These are phyloP conservation scores for Hymenoscyphus albidus DNA, from an alignment of 2,329 filamentous ascomycete species.

Conservation along the genomic window DNA sequence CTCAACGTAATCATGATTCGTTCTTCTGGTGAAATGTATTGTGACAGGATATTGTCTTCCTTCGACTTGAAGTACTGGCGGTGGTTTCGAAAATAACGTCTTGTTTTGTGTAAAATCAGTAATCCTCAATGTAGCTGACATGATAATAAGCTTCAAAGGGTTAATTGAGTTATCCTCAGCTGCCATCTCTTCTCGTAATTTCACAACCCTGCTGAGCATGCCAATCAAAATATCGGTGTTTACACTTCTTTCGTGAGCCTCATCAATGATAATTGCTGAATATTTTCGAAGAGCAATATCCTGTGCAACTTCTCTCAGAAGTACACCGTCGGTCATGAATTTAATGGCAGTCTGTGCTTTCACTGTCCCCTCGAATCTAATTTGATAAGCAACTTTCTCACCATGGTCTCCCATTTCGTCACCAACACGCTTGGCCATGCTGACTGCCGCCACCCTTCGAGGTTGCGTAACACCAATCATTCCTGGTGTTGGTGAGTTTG, in stretches of 20 bases:
- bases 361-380: slow-evolving; percentile 86
- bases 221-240: slow-evolving; percentile 98
- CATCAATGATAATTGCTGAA: slow-evolving; percentile 90
- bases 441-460: slow-evolving; percentile 88
- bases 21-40: slow-evolving; percentile 80
- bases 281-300: slow-evolving; percentile 88
- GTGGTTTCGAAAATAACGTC: slow-evolving; percentile 70
- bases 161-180: slow-evolving; percentile 66
- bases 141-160: slow-evolving; percentile 90
- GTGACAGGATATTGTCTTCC: slow-evolving; percentile 90
- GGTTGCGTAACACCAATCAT: slow-evolving; percentile 96
- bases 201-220: slow-evolving; percentile 90
- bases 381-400: slow-evolving; percentile 83
- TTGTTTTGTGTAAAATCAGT: slow-evolving; percentile 86
- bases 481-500: slow-evolving; percentile 74
- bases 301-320: slow-evolving; percentile 84
- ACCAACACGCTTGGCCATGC: slow-evolving; percentile 89
- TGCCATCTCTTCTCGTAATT: slow-evolving; percentile 71
- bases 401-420: slow-evolving; percentile 77
- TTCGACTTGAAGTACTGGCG: slow-evolving; percentile 83
- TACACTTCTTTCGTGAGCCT: slow-evolving; percentile 94
- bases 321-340: slow-evolving; percentile 98
- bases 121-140: slow-evolving; percentile 92
- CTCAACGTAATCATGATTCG: slow-evolving; percentile 82
- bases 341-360: slow-evolving; percentile 83